A percentile compares a stretch with the other conserved stretches of the same genome.
Evolutionary conservation across 805 yeast species (phyloP).

Genomic region (Pichia nakasei): DNA sequence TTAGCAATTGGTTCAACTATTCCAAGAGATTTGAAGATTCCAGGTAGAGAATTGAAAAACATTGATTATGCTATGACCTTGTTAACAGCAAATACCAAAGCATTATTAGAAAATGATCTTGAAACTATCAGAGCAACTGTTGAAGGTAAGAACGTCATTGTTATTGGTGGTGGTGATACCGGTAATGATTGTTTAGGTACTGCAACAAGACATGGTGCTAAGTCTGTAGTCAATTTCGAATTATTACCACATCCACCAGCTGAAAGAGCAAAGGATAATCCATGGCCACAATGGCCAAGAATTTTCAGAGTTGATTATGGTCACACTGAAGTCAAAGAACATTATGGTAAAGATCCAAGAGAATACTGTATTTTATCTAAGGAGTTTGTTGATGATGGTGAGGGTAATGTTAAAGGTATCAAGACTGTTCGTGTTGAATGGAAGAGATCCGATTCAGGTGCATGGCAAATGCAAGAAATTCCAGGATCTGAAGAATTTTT

Average conservation of each 20-base stretch:
- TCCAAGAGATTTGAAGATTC: slow-evolving; percentile 89
- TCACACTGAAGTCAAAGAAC: slow-evolving; percentile 88
- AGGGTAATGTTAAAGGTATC: slow-evolving; percentile 91
- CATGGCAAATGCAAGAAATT: slow-evolving; percentile 98
- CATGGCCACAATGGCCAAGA: slow-evolving; percentile 99
- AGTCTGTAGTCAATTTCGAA: slow-evolving; percentile 89
- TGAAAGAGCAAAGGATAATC: slow-evolving; percentile 84
- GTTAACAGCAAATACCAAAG: slow-evolving; percentile 81
- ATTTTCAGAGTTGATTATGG: slow-evolving; percentile 97
- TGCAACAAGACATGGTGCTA: slow-evolving; percentile 93
- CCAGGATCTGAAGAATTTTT: slow-evolving; percentile 91
- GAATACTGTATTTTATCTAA: slow-evolving; percentile 92
- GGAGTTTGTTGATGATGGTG: slow-evolving; percentile 91
- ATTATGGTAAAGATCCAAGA: slow-evolving; percentile 96
- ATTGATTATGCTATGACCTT: slow-evolving; percentile 93
- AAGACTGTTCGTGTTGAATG: slow-evolving; percentile 97
- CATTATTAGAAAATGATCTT: slow-evolving; percentile 72
- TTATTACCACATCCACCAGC: slow-evolving; percentile 87
- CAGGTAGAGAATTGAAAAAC: slow-evolving; percentile 85
- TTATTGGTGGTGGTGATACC: slow-evolving; percentile 99
- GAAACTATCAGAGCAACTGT: slow-evolving; percentile 64
- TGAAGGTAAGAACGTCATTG: slow-evolving; percentile 85
- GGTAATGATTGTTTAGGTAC: slow-evolving; percentile 99
- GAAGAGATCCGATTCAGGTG: slow-evolving; percentile 92
- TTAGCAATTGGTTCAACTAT: slow-evolving; percentile 93